phyloP scores from a whole-genome alignment of 179 eudicot species.

The Heliamphora pulchella region DNA sequence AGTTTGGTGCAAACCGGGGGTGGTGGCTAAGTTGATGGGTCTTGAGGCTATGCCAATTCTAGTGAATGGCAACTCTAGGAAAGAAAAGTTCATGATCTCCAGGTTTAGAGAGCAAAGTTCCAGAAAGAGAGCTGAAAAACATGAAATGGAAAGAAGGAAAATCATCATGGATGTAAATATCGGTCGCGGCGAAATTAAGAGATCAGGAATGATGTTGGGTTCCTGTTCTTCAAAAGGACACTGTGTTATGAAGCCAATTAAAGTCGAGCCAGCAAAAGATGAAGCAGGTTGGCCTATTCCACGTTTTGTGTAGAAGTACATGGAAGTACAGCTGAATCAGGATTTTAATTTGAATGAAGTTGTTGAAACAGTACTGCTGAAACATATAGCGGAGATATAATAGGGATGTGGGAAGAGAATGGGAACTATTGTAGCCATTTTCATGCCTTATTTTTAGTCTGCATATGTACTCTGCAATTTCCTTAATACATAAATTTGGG shows the following conservation, averaged over 20 bases:
- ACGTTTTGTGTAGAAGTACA: slow-evolving; percentile 16
- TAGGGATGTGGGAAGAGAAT: too few species aligned
- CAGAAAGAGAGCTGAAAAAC: slow-evolving; percentile 32
- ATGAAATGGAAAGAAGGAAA: slow-evolving; percentile 32
- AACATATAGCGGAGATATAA: too few species aligned
- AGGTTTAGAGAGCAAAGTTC: slow-evolving; percentile 31
- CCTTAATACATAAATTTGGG: too few species aligned
- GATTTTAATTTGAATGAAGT: too few species aligned
- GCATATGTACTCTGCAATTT: too few species aligned
- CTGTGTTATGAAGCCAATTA: slow-evolving; percentile 39
- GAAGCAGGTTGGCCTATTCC: slow-evolving; percentile 21
- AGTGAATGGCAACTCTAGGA: slow-evolving; percentile 22
- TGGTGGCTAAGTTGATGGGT: slow-evolving; percentile 82
- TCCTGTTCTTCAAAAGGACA: slow-evolving; percentile 36
- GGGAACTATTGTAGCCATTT: too few species aligned
- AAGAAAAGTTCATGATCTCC: slow-evolving; percentile 28
- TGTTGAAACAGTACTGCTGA: too few species aligned
- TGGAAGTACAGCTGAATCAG: neutral
- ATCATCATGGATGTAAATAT: slow-evolving; percentile 14
- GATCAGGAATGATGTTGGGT: slow-evolving; percentile 8
- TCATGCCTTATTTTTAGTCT: too few species aligned
- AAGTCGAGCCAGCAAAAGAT: slow-evolving; percentile 5
- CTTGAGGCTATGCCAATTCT: slow-evolving; percentile 87
- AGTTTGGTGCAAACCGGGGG: slow-evolving; percentile 91
- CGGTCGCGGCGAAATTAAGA: slow-evolving; percentile 16